A percentile compares a stretch with the other conserved stretches of the same genome.
These are phyloP conservation scores for Coniochaeta sp. DNA, from an alignment of 2,329 filamentous ascomycete genomes.

Conservation along the genomic window DNA sequence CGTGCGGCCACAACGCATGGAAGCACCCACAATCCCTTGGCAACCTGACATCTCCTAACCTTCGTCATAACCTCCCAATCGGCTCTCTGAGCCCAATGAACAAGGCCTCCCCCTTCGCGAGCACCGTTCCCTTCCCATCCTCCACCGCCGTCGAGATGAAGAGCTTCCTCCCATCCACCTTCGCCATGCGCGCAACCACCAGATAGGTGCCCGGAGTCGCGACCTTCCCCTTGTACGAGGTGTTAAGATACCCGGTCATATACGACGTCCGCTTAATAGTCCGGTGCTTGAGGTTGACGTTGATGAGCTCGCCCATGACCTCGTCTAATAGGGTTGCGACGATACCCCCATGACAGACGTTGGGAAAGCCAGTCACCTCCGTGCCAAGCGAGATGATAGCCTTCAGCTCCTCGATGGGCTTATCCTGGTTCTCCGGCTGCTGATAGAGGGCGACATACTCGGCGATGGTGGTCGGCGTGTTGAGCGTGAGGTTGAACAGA, in stretches of 20 bases:
- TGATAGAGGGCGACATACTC: slow-evolving; percentile 35
- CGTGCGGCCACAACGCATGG: no score
- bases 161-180: slow-evolving; percentile 46
- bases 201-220: slow-evolving; percentile 40
- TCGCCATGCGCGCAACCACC: slow-evolving; percentile 34
- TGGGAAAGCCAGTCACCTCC: slow-evolving; percentile 45
- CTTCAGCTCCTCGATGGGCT: slow-evolving; percentile 21
- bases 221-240: slow-evolving; percentile 46
- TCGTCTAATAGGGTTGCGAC: slow-evolving; percentile 54
- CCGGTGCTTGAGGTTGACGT: slow-evolving; percentile 25
- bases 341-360: slow-evolving; percentile 51
- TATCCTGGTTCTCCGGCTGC: slow-evolving; percentile 15
- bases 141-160: slow-evolving; percentile 41
- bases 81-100: slow-evolving; percentile 28
- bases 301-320: slow-evolving; percentile 41
- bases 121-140: slow-evolving; percentile 36
- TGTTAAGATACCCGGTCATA: slow-evolving; percentile 49
- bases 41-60: background rate
- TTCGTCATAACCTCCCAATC: background rate
- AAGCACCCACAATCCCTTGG: background rate
- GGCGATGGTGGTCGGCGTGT: slow-evolving; percentile 40
- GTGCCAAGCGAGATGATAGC: slow-evolving; percentile 35
- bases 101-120: slow-evolving; percentile 46
- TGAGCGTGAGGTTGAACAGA: slow-evolving; percentile 46
- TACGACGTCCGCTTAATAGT: slow-evolving; percentile 16